phyloP scores from a whole-genome alignment of 805 yeast genomes.

The Kodamaea neixiangensis region DNA sequence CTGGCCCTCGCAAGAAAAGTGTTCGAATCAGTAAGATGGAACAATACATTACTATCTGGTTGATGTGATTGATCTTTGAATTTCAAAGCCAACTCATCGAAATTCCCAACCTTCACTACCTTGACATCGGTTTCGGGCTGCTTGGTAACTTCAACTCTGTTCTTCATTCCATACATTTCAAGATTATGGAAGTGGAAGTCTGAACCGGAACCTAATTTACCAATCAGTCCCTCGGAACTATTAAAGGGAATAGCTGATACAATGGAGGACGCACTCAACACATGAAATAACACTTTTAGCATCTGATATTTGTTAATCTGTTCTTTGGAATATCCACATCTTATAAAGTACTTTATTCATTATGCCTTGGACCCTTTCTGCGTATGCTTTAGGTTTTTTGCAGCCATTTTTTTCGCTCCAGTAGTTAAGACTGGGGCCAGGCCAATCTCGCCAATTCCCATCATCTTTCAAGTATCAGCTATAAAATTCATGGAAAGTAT shows the following conservation, averaged over 20 bases:
- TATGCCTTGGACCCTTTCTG: not conserved
- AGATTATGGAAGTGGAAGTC: no score
- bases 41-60: not conserved
- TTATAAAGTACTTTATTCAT: not conserved
- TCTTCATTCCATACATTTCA: not conserved
- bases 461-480: not conserved
- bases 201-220: not conserved
- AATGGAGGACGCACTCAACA: not conserved
- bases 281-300: not conserved
- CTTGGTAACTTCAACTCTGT: not conserved
- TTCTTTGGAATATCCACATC: not conserved
- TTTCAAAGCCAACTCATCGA: not conserved
- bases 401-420: slow-evolving; percentile 1
- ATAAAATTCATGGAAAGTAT: not conserved
- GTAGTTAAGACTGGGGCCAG: no score
- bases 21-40: slow-evolving; percentile 1
- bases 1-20: not conserved
- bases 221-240: not conserved
- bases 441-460: no score
- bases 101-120: not conserved
- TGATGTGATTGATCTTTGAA: not conserved
- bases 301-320: not conserved
- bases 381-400: not conserved
- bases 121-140: not conserved
- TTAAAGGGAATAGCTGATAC: not conserved